Conservation (phyloP, 2,329 filamentous ascomycete genomes). For the Penicillium crustosum region DNA sequence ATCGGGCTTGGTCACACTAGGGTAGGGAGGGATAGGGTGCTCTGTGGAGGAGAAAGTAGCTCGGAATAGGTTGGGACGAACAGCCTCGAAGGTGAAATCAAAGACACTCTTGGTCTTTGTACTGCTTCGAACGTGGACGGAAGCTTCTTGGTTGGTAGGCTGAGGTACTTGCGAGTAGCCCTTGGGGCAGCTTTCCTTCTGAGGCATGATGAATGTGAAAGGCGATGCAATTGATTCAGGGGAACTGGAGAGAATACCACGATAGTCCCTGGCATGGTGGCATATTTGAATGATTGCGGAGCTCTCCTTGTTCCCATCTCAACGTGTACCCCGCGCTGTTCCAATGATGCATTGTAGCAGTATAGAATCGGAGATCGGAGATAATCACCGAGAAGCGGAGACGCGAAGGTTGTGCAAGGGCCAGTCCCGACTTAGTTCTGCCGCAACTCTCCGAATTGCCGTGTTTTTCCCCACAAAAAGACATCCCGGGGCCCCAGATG, state of each 20-base stretch:
- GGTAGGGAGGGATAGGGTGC: slow-evolving; percentile 65
- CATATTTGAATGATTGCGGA: slow-evolving; percentile 23
- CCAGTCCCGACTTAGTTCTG: neutral
- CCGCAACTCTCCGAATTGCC: neutral
- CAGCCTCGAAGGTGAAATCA: slow-evolving; percentile 62
- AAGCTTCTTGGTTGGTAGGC: slow-evolving; percentile 24
- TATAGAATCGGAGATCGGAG: slow-evolving; percentile 32
- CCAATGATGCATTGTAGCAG: neutral
- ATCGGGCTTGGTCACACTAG: slow-evolving; percentile 54
- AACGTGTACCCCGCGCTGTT: slow-evolving; percentile 4
- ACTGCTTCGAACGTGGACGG: slow-evolving; percentile 46
- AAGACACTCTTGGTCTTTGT: slow-evolving; percentile 45
- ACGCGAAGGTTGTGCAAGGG: neutral
- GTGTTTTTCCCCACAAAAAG: neutral
- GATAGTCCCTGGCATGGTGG: slow-evolving; percentile 4
- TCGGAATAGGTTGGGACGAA: slow-evolving; percentile 64
- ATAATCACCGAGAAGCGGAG: slow-evolving; percentile 27
- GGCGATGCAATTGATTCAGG: slow-evolving; percentile 9
- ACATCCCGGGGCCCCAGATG: neutral
- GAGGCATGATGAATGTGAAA: slow-evolving; percentile 44
- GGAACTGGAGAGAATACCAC: neutral
- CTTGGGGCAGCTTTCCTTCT: slow-evolving; percentile 48
- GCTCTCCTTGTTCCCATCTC: neutral
- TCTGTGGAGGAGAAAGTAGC: slow-evolving; percentile 64
- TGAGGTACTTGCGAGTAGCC: slow-evolving; percentile 35